Percentiles rank a stretch among this genome's conserved stretches.
These are phyloP conservation scores for Aspergillus glaucus DNA, from an alignment of 2,329 filamentous ascomycete genomes.

Conservation along the genomic window DNA sequence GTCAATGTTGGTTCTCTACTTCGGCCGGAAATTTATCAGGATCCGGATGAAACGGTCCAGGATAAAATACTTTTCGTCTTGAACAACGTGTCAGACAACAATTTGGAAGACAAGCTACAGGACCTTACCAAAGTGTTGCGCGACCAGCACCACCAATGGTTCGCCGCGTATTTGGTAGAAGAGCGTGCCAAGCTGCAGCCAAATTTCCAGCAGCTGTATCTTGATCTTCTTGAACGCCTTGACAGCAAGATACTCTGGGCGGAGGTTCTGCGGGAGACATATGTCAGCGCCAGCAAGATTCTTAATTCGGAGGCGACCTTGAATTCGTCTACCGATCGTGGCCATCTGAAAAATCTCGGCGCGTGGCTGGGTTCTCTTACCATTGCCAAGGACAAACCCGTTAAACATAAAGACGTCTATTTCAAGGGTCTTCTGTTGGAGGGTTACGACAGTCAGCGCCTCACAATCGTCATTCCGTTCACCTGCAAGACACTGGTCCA, in stretches of 20 bases:
- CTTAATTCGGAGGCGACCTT: slow-evolving; percentile 85
- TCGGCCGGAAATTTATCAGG: slow-evolving; percentile 61
- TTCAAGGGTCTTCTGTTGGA: slow-evolving; percentile 95
- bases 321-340: slow-evolving; percentile 75
- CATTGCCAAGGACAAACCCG: slow-evolving; percentile 86
- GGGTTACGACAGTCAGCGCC: slow-evolving; percentile 83
- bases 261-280: slow-evolving; percentile 90
- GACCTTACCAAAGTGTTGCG: slow-evolving; percentile 75
- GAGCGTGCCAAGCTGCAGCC: slow-evolving; percentile 95
- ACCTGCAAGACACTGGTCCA: slow-evolving; percentile 93
- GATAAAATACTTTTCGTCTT: slow-evolving; percentile 93
- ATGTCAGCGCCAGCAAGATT: slow-evolving; percentile 75
- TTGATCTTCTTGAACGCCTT: slow-evolving; percentile 80
- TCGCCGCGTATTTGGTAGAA: slow-evolving; percentile 88
- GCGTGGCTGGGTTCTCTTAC: slow-evolving; percentile 91
- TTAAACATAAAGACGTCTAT: slow-evolving; percentile 92
- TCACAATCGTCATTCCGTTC: slow-evolving; percentile 91
- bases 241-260: slow-evolving; percentile 72
- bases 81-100: slow-evolving; percentile 91
- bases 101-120: slow-evolving; percentile 73
- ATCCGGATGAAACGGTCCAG: slow-evolving; percentile 76
- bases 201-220: slow-evolving; percentile 90
- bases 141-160: slow-evolving; percentile 86
- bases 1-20: slow-evolving; percentile 68
- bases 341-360: slow-evolving; percentile 86